A percentile compares a stretch with the other conserved stretches of the same genome.
Conservation (phyloP, 2,329 filamentous ascomycete species). For the Colletotrichum australisinense region DNA sequence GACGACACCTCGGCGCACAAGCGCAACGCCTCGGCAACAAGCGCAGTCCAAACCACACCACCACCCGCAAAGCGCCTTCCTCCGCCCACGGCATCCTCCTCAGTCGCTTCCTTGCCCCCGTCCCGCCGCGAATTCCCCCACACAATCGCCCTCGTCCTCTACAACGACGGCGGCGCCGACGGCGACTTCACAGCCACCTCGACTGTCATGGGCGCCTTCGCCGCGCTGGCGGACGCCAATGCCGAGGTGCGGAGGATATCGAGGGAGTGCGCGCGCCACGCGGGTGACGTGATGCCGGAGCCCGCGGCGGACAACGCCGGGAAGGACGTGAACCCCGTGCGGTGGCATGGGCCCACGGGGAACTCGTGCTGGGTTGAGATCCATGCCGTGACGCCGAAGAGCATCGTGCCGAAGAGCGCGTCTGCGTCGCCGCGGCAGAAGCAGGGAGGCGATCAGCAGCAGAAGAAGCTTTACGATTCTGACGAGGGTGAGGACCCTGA, state of each 20-base stretch:
- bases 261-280: slow-evolving; percentile 33
- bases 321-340: slow-evolving; percentile 42
- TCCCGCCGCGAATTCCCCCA: slow-evolving; percentile 31
- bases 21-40: slow-evolving; percentile 31
- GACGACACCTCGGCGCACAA: slow-evolving; percentile 28
- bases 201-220: slow-evolving; percentile 46
- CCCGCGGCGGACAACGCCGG: background rate
- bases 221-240: slow-evolving; percentile 50
- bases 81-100: slow-evolving; percentile 39
- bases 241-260: slow-evolving; percentile 45
- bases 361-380: slow-evolving; percentile 51
- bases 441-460: slow-evolving; percentile 15
- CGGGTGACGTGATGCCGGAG: slow-evolving; percentile 28
- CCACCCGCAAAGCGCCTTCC: slow-evolving; percentile 58
- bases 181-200: slow-evolving; percentile 25
- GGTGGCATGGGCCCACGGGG: slow-evolving; percentile 51
- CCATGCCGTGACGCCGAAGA: slow-evolving; percentile 43
- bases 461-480: slow-evolving; percentile 47
- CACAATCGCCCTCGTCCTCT: slow-evolving; percentile 47
- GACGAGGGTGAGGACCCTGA: slow-evolving; percentile 46
- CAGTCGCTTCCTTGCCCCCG: slow-evolving; percentile 23
- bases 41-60: slow-evolving; percentile 48
- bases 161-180: slow-evolving; percentile 41
- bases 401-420: slow-evolving; percentile 23
- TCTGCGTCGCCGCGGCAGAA: slow-evolving; percentile 12